phyloP scores from a whole-genome alignment of 2,329 filamentous ascomycete genomes.

The Aspergillus hiratsukae region DNA sequence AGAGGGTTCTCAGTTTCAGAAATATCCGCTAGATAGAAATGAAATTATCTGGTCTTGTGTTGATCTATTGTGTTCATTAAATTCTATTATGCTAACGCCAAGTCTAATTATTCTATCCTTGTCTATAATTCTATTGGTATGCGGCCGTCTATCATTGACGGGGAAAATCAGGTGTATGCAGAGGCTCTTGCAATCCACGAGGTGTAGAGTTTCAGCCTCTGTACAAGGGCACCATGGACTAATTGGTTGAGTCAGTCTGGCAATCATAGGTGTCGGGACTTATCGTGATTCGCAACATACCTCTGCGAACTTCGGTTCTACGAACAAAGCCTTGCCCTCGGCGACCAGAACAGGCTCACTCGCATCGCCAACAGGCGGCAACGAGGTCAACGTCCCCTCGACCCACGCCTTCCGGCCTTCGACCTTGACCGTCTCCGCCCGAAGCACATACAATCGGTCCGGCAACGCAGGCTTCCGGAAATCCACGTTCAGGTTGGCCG shows the following conservation, averaged over 20 bases:
- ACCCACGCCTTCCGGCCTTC: constrained; percentile 38
- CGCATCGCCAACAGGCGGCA: constrained; percentile 13
- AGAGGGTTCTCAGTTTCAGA: constrained; percentile 3
- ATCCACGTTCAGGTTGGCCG: constrained; percentile 35
- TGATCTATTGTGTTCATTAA: background rate
- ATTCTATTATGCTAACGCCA: background rate
- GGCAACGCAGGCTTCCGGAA: constrained; percentile 31
- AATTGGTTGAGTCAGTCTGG: background rate
- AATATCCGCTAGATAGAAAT: constrained; percentile 18
- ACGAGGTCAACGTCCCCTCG: constrained; percentile 25
- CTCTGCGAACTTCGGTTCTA: constrained; percentile 35
- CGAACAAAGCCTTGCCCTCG: constrained; percentile 35
- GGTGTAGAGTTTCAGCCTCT: constrained; percentile 8
- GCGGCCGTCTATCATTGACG: background rate
- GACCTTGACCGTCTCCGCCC: constrained; percentile 28
- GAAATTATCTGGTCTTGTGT: constrained; percentile 3
- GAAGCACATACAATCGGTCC: constrained; percentile 29
- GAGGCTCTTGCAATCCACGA: background rate
- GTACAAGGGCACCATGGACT: constrained; percentile 33
- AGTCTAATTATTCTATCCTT: constrained; percentile 2
- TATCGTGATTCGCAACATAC: constrained; percentile 17
- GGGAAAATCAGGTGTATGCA: background rate
- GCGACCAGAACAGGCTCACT: constrained; percentile 27
- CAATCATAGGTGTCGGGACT: background rate
- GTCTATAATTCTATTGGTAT: constrained; percentile 4